Percentiles rank a stretch among this genome's conserved stretches.
phyloP scores from a whole-genome alignment of 2,329 filamentous ascomycete species.

The Tolypocladium tropicale region DNA sequence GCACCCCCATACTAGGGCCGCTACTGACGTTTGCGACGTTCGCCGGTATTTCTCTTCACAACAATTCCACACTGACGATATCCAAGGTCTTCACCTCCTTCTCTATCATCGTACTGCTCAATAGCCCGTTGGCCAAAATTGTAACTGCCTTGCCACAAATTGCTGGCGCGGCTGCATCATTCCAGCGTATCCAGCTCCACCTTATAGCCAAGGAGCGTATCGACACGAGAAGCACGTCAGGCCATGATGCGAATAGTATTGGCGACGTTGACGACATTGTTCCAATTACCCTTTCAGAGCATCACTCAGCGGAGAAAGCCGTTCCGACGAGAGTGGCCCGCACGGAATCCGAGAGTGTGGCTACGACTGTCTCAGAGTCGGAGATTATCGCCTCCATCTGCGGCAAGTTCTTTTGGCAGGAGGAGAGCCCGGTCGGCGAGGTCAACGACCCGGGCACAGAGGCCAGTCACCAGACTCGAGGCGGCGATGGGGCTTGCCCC shows the following conservation, averaged over 20 bases:
- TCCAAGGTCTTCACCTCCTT: conserved; percentile 10
- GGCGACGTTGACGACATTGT: neutral
- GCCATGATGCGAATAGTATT: neutral
- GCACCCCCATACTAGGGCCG: neutral
- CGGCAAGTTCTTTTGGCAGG: neutral
- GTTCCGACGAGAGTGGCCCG: neutral
- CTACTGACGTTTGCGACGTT: conserved; percentile 11
- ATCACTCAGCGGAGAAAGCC: neutral
- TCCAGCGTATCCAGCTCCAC: conserved; percentile 15
- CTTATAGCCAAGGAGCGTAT: conserved; percentile 9
- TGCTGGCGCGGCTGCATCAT: conserved; percentile 10
- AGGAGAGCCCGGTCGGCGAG: neutral
- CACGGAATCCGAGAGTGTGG: neutral
- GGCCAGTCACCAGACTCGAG: too few species aligned
- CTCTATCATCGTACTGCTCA: conserved; percentile 12
- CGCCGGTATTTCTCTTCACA: conserved; percentile 6
- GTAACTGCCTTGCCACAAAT: conserved; percentile 11
- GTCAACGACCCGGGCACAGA: neutral
- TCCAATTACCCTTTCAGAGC: neutral
- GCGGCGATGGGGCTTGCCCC: neutral
- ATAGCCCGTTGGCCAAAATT: conserved; percentile 9
- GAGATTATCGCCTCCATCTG: neutral
- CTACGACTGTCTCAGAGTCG: neutral
- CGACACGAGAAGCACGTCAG: conserved; percentile 4
- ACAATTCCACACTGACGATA: conserved; percentile 2